Evolutionary conservation across 352 stramenopile species (phyloP), one percentile per base, ranked within the genome.

Genomic region (Hyaloperonospora brassicae): DNA sequence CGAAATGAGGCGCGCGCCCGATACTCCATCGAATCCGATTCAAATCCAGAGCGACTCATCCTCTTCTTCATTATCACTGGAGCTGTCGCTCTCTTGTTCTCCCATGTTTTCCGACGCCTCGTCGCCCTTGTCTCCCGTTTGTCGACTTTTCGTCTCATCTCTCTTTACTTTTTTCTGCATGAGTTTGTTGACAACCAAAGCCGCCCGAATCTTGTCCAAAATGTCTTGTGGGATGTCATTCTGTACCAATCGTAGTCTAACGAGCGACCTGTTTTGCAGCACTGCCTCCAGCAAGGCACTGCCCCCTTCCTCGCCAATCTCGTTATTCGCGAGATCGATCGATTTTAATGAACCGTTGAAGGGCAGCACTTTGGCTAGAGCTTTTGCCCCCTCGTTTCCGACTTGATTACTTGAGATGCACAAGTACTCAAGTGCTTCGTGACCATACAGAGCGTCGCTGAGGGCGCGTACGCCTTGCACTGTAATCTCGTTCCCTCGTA

Each of bases 281-380:
- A 81, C 58, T 0, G 62, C 71, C 5, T 77, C 62, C 24, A 84
- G 53, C 42, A 84, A 50, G 21, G 73, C 73, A 39, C 62, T 46
- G 1, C 70, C 73, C 12, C 70, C 73, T 47, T 66, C 56, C 27
- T 65, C 59, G 17, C 65, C 66, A 53, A 84, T 79, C 25, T 50
- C 47, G 49, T 84, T 84, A 49, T 76, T 70, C 21, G 70, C 71
- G 7, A 84, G 62, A 0, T 68, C 73, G 8, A 84, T 34, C 21
- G 68, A 79, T 58, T 70, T 77, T 17, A 84, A 39, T n/a, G 70
- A 77, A 12, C 66, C 68, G 36, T 84, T 84, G 34, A 70, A 75
- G 8, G 65, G 70, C 17, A 84, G 52, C 31, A 76, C 69, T 50
- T 78, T 47, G 4, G 73, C 73, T 12, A 84, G 35, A 0, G 61